phyloP scores from a whole-genome alignment of 1,284 basidiomycete genomes.

The Cryptococcus sp. region DNA sequence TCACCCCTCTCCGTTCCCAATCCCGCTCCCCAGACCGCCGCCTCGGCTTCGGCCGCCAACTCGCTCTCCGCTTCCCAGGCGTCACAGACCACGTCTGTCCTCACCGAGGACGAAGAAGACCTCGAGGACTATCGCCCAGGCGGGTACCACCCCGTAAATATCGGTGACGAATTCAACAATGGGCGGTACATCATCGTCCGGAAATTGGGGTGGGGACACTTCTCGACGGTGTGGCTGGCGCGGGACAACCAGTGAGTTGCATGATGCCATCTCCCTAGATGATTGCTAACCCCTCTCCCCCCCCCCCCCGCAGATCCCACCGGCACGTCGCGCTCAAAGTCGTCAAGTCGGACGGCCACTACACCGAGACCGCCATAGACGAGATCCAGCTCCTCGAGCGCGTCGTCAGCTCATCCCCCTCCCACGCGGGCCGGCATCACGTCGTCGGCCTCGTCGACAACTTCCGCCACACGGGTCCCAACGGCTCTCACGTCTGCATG shows the following conservation, averaged over 20 bases:
- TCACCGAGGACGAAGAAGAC: constrained; percentile 52
- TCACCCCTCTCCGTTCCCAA: constrained; percentile 23
- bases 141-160: constrained; percentile 92
- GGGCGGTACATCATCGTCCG: constrained; percentile 86
- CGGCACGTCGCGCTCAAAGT: constrained; percentile 98
- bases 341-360: constrained; percentile 94
- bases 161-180: constrained; percentile 87
- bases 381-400: constrained; percentile 98
- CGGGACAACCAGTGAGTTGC: constrained; percentile 72
- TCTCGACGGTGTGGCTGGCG: constrained; percentile 90
- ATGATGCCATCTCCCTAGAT: background rate
- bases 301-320: constrained; percentile 60
- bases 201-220: constrained; percentile 98
- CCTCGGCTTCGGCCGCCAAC: constrained; percentile 25
- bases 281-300: background rate
- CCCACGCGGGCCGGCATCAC: constrained; percentile 57
- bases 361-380: constrained; percentile 96
- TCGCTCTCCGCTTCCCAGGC: constrained; percentile 30
- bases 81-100: constrained; percentile 37
- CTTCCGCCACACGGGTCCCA: constrained; percentile 93
- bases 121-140: constrained; percentile 76
- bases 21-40: constrained; percentile 15
- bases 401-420: constrained; percentile 76
- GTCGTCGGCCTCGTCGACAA: constrained; percentile 97
- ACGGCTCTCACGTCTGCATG: constrained; percentile 98